phyloP scores from a whole-genome alignment of 2,329 filamentous ascomycete genomes.

The Phialocephala subalpina region DNA sequence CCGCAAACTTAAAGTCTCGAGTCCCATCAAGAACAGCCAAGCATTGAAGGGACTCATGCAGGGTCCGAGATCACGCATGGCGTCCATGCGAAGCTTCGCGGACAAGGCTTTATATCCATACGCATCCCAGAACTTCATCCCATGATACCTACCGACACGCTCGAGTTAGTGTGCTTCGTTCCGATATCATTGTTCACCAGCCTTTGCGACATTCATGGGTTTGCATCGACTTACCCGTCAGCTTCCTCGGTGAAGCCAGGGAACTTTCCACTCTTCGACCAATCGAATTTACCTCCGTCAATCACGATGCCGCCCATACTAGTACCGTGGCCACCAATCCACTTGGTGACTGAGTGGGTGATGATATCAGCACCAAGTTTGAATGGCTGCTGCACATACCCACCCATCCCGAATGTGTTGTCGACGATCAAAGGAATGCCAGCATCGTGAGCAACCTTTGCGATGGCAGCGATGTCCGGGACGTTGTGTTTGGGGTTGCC shows the following conservation, averaged over 20 bases:
- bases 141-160: too few relatives aligned
- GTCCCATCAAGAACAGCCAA: conserved; percentile 68
- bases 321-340: conserved; percentile 75
- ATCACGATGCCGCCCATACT: conserved; percentile 71
- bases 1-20: conserved; percentile 72
- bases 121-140: conserved; percentile 72
- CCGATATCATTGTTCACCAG: too few relatives aligned
- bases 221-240: too few relatives aligned
- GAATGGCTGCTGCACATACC: conserved; percentile 68
- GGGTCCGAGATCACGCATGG: conserved; percentile 70
- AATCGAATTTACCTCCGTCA: conserved; percentile 73
- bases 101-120: conserved; percentile 70
- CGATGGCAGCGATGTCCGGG: conserved; percentile 71
- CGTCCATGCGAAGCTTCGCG: conserved; percentile 71
- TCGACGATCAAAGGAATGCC: conserved; percentile 61
- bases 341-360: conserved; percentile 68
- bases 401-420: conserved; percentile 74
- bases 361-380: conserved; percentile 72
- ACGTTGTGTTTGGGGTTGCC: conserved; percentile 74
- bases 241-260: conserved; percentile 70
- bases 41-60: conserved; percentile 73
- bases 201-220: too few relatives aligned
- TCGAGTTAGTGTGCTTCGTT: too few relatives aligned
- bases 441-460: conserved; percentile 66
- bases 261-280: conserved; percentile 72